Conservation (phyloP, 371 early-diverging fungal genomes). For the Coemansia sp. region DNA sequence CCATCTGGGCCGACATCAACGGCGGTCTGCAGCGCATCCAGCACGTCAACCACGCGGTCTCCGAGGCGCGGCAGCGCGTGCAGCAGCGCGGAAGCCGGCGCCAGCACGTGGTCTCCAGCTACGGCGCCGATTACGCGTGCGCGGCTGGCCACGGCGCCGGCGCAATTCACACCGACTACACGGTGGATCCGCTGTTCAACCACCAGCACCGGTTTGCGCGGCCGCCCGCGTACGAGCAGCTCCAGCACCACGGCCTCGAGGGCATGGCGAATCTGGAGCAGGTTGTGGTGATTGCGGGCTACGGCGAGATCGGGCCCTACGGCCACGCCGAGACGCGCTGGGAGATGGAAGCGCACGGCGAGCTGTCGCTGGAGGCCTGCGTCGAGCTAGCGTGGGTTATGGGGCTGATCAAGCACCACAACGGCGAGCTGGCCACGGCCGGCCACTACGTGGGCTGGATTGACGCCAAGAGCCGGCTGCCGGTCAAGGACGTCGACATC, state of each 20-base stretch:
- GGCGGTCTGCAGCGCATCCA: slow-evolving; percentile 87
- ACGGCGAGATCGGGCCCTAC: slow-evolving; percentile 94
- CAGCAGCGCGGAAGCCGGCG: slow-evolving; percentile 78
- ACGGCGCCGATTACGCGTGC: slow-evolving; percentile 71
- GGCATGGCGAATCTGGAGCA: slow-evolving; percentile 91
- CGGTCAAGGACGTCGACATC: slow-evolving; percentile 85
- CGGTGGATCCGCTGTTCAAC: slow-evolving; percentile 85
- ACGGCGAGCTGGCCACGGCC: slow-evolving; percentile 70
- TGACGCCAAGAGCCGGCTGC: slow-evolving; percentile 80
- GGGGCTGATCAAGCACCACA: slow-evolving; percentile 90
- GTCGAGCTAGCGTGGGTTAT: slow-evolving; percentile 98
- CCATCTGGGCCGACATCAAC: slow-evolving; percentile 94
- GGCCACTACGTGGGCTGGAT: slow-evolving; percentile 86
- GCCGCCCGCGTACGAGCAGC: slow-evolving; percentile 55
- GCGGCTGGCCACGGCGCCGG: slow-evolving; percentile 71
- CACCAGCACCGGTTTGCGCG: slow-evolving; percentile 85
- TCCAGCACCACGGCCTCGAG: slow-evolving; percentile 73
- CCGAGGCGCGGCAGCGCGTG: slow-evolving; percentile 68
- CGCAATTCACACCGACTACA: slow-evolving; percentile 69
- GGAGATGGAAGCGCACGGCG: slow-evolving; percentile 95
- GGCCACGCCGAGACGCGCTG: slow-evolving; percentile 94
- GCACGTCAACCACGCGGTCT: slow-evolving; percentile 69
- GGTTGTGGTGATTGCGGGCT: slow-evolving; percentile 92
- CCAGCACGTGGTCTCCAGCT: slow-evolving; percentile 75
- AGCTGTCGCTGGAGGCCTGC: slow-evolving; percentile 93